Percentiles rank a stretch among this genome's conserved stretches.
Conservation (phyloP, 768 basidiomycete genomes). For the Holtermanniella nyarrowii region DNA sequence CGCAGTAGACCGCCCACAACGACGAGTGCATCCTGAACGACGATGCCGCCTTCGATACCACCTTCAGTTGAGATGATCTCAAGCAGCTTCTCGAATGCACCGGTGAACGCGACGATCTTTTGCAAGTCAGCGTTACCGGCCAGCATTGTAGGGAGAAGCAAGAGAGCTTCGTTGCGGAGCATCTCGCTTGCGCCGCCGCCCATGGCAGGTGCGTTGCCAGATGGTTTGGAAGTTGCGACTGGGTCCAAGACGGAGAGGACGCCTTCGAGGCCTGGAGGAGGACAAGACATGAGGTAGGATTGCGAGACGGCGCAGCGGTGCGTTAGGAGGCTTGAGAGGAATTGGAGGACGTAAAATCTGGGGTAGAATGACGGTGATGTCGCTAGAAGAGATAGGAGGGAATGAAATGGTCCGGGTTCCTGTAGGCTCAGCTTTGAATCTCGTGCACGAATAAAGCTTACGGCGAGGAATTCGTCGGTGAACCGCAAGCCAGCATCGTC, state of each 20-base stretch:
- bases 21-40: conserved; percentile 71
- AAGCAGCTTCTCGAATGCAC: conserved; percentile 91
- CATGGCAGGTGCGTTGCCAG: conserved; percentile 8
- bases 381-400: conserved; percentile 63
- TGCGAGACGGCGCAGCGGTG: conserved; percentile 76
- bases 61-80: conserved; percentile 76
- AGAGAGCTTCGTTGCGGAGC: conserved; percentile 56
- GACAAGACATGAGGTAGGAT: conserved; percentile 77
- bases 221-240: conserved; percentile 5
- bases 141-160: conserved; percentile 68
- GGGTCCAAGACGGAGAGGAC: conserved; percentile 42
- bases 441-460: conserved; percentile 8
- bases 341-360: conserved; percentile 72
- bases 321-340: conserved; percentile 65
- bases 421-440: conserved; percentile 15
- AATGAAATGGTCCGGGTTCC: conserved; percentile 58
- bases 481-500: conserved; percentile 74
- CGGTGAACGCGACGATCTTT: conserved; percentile 91
- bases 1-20: conserved; percentile 78
- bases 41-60: conserved; percentile 80
- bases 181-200: conserved; percentile 37
- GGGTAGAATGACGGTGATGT: conserved; percentile 68
- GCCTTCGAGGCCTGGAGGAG: conserved; percentile 50
- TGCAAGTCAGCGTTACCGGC: conserved; percentile 87
- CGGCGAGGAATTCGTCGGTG: conserved; percentile 66